Evolutionary conservation across 345 rosid genomes (phyloP).

Genomic region (Boechera divaricarpa): DNA sequence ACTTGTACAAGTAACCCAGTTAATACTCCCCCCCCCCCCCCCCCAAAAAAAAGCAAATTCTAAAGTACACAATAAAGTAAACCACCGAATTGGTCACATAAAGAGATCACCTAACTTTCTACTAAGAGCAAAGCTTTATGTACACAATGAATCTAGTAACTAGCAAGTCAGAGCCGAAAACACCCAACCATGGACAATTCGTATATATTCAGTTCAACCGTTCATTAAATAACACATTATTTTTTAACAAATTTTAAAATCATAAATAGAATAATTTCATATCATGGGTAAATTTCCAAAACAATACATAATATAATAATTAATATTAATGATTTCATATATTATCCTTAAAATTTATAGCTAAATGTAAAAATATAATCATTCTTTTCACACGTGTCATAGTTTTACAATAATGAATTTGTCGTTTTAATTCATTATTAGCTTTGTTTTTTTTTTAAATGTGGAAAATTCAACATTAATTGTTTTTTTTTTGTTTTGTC

Average conservation of each 20-base stretch:
- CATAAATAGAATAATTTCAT: background rate
- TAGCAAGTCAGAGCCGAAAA: background rate
- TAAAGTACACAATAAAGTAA: background rate
- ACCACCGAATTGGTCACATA: conserved; percentile 18
- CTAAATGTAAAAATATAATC: too few species aligned
- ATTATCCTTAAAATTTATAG: background rate
- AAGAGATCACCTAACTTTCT: conserved; percentile 34
- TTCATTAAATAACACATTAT: background rate
- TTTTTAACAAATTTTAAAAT: background rate
- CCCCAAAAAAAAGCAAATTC: background rate
- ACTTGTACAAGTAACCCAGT: background rate
- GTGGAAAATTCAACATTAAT: background rate
- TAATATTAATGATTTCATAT: background rate
- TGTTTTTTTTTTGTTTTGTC: background rate
- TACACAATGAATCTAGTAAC: background rate
- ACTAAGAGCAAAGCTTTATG: conserved; percentile 6
- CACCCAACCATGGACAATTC: conserved; percentile 21
- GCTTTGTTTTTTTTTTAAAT: too few species aligned
- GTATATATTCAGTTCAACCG: background rate
- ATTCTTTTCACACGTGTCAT: too few species aligned
- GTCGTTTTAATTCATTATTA: too few species aligned
- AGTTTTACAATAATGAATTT: too few species aligned
- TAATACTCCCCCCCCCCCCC: background rate
- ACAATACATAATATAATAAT: background rate
- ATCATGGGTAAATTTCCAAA: background rate